Percentiles rank a stretch among this genome's conserved stretches.
phyloP scores from a whole-genome alignment of 768 basidiomycete species.

The Naematelia encephala region DNA sequence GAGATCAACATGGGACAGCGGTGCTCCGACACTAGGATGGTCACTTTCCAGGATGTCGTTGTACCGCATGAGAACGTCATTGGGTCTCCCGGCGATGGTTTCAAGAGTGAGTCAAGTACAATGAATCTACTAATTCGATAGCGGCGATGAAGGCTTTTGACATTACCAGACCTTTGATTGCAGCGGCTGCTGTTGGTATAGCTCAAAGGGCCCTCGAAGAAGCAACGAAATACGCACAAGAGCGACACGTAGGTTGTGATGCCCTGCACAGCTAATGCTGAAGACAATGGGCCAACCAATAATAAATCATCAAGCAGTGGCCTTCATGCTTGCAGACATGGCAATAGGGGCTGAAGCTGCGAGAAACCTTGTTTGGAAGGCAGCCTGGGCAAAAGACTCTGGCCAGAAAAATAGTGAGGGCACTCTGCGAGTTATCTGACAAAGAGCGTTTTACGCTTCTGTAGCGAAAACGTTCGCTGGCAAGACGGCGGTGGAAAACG shows the following conservation, averaged over 20 bases:
- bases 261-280: constrained; percentile 1
- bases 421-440: not conserved
- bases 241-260: constrained; percentile 38
- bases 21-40: constrained; percentile 52
- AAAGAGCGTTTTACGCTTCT: constrained; percentile 51
- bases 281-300: constrained; percentile 53
- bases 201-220: constrained; percentile 52
- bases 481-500: constrained; percentile 50
- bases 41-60: constrained; percentile 50
- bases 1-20: constrained; percentile 53
- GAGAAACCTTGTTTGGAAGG: constrained; percentile 48
- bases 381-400: constrained; percentile 51
- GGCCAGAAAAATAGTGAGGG: constrained; percentile 48
- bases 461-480: constrained; percentile 52
- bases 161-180: constrained; percentile 53
- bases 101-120: constrained; percentile 42
- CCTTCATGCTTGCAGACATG: constrained; percentile 53
- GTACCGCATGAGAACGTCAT: constrained; percentile 49
- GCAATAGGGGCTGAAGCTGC: constrained; percentile 50
- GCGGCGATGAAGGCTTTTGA: constrained; percentile 52
- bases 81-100: constrained; percentile 50
- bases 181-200: constrained; percentile 51
- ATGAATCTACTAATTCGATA: not conserved
- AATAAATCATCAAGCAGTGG: constrained; percentile 52
- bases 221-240: constrained; percentile 52